phyloP scores from a whole-genome alignment of 345 rosid species.

The Reutealis trisperma region DNA sequence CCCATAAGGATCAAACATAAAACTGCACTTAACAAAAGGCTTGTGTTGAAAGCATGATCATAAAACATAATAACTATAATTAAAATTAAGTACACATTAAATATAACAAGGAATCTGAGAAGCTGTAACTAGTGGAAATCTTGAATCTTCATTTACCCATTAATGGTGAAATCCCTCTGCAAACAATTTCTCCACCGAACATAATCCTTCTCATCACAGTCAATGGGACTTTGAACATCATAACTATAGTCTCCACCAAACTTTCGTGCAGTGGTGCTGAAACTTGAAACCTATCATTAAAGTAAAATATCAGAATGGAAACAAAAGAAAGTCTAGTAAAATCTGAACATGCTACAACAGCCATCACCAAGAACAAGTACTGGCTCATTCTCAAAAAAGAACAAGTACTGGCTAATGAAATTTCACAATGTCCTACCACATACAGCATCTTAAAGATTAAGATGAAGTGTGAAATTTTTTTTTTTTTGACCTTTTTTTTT shows the following conservation, averaged over 20 bases:
- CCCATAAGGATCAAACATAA: constrained; percentile 92
- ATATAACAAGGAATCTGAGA: background rate
- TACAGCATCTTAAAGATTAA: background rate
- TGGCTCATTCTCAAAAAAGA: no score
- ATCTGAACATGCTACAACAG: constrained; percentile 1
- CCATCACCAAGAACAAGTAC: background rate
- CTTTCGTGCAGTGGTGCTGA: constrained; percentile 47
- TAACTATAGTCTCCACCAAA: constrained; percentile 25
- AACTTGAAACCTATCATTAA: constrained; percentile 66
- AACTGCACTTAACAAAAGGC: constrained; percentile 47
- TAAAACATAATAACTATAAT: background rate
- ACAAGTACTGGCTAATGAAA: background rate
- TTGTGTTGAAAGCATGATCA: background rate
- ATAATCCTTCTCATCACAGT: constrained; percentile 59
- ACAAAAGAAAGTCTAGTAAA: background rate
- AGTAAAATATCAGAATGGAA: constrained; percentile 12
- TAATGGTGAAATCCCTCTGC: constrained; percentile 92
- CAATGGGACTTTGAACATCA: constrained; percentile 41
- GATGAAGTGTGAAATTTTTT: background rate
- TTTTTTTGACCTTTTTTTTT: no score
- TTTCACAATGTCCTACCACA: background rate
- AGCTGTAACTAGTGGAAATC: background rate
- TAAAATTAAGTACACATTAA: background rate
- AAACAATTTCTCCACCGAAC: constrained; percentile 74
- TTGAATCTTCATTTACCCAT: constrained; percentile 46